These are phyloP conservation scores for Dendrobium chrysotoxum DNA, from an alignment of 106 monocot genomes.

Conservation along the genomic window DNA sequence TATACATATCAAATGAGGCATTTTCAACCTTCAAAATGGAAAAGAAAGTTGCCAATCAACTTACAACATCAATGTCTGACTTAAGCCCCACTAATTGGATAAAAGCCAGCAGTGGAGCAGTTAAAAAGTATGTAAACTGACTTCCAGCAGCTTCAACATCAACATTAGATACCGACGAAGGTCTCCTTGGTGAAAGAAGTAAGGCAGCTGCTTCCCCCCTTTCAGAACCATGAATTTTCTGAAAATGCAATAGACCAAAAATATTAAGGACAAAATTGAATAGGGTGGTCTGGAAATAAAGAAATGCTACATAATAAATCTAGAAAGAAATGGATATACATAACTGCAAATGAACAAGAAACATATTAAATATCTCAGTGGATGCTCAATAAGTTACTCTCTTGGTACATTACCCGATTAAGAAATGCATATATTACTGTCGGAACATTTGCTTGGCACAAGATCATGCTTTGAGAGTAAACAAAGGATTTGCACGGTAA, in stretches of 20 bases:
- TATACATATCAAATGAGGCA: slow-evolving; percentile 13
- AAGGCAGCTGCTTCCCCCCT: slow-evolving; percentile 73
- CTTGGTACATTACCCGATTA: not conserved
- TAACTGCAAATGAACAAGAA: not conserved
- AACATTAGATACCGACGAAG: slow-evolving; percentile 28
- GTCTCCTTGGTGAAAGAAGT: slow-evolving; percentile 74
- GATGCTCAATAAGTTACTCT: not conserved
- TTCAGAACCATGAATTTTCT: slow-evolving; percentile 79
- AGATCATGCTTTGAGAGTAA: not conserved
- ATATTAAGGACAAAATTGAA: not conserved
- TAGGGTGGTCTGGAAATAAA: not conserved
- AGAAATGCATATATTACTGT: not conserved
- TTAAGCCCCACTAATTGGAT: slow-evolving; percentile 61
- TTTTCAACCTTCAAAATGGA: not conserved
- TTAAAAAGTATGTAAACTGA: slow-evolving; percentile 86
- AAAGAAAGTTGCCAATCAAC: slow-evolving; percentile 12
- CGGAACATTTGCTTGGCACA: not conserved
- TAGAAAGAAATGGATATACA: not conserved
- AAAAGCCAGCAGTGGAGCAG: slow-evolving; percentile 84
- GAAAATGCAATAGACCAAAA: slow-evolving; percentile 12
- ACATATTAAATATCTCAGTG: not conserved
- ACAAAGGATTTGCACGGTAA: not conserved
- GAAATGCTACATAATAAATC: not conserved
- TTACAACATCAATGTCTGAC: slow-evolving; percentile 52
- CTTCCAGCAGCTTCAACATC: slow-evolving; percentile 49